These are phyloP conservation scores for Auriculariales sp. DNA, from an alignment of 768 basidiomycete genomes.

Conservation along the genomic window DNA sequence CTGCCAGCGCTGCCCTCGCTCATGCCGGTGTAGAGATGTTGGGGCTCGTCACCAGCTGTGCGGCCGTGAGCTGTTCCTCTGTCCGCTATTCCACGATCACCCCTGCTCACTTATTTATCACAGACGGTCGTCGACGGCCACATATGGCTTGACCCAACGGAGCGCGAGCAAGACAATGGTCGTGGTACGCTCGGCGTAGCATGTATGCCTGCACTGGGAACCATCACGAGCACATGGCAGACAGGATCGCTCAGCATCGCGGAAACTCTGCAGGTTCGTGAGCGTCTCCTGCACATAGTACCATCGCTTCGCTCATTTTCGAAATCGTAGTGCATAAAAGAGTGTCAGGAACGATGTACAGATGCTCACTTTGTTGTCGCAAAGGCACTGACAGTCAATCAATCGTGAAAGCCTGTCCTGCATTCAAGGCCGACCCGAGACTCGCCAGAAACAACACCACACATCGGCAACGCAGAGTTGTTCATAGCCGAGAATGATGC, in stretches of 20 bases:
- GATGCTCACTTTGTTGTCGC: conserved; percentile 67
- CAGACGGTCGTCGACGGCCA: conserved; percentile 44
- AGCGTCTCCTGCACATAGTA: neutral
- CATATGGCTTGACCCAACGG: conserved; percentile 70
- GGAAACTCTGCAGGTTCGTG: conserved; percentile 41
- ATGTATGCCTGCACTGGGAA: conserved; percentile 77
- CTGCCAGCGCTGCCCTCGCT: conserved; percentile 80
- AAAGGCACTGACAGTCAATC: conserved; percentile 33
- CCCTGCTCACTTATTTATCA: conserved; percentile 3
- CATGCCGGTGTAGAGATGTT: conserved; percentile 87
- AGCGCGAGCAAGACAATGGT: conserved; percentile 43
- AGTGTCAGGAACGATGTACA: conserved; percentile 53
- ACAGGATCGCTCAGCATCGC: conserved; percentile 47
- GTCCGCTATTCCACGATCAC: neutral
- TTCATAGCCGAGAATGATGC: too few species aligned
- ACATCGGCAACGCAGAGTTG: conserved; percentile 22
- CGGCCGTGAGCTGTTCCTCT: conserved; percentile 39
- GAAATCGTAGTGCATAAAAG: conserved; percentile 44
- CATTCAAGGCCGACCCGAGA: neutral
- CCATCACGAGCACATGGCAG: conserved; percentile 78
- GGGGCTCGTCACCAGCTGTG: conserved; percentile 74
- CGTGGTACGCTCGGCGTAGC: conserved; percentile 62
- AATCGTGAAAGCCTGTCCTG: neutral
- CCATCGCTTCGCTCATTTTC: conserved; percentile 1
- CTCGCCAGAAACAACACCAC: neutral